Conservation (phyloP, 352 stramenopile species). For the Aphanomyces stellatus region DNA sequence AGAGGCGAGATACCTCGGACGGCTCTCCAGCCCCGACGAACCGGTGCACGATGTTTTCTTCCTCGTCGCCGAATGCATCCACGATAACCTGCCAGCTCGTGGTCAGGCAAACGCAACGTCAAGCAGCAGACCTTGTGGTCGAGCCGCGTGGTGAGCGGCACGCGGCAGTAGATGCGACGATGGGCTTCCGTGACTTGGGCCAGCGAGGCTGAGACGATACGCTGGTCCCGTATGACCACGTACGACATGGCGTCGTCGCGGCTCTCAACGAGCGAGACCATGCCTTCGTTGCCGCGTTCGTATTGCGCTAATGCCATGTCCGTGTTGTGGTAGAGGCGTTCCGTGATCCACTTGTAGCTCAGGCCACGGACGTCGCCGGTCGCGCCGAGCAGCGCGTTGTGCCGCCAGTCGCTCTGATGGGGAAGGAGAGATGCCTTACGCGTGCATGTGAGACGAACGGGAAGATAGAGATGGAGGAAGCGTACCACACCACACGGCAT, state of each 20-base stretch:
- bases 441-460: too few species aligned
- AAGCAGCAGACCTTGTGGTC: background rate
- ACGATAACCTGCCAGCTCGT: too few species aligned
- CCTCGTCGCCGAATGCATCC: too few species aligned
- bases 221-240: background rate
- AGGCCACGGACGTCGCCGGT: background rate
- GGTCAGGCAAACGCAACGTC: too few species aligned
- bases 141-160: background rate
- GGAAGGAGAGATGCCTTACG: too few species aligned
- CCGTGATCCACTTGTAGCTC: background rate
- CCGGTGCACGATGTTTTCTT: background rate
- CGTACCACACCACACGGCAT: too few species aligned
- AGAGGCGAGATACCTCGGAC: background rate
- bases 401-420: background rate
- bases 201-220: background rate
- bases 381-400: background rate
- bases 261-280: background rate
- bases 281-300: background rate
- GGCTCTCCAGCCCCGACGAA: background rate
- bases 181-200: background rate
- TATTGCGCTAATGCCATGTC: background rate
- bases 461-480: too few species aligned
- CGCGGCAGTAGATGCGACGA: background rate
- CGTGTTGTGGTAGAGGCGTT: background rate
- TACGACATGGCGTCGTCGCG: background rate